Evolutionary conservation across 352 stramenopile species (phyloP).

Genomic region (Globisporangium cederbergense): DNA sequence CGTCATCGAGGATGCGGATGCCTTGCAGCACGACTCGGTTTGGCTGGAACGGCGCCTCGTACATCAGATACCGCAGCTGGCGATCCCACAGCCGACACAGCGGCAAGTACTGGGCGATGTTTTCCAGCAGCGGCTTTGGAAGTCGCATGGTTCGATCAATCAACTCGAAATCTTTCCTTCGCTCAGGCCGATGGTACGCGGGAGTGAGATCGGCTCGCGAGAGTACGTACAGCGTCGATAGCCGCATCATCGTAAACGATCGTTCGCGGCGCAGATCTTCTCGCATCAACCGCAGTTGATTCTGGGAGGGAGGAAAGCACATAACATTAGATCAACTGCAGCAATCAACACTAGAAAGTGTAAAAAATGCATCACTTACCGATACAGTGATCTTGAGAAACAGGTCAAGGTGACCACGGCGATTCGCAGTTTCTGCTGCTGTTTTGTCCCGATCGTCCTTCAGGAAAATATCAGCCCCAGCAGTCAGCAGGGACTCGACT

Average conservation of each 20-base stretch:
- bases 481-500: slow-evolving; percentile 75
- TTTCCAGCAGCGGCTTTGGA: slow-evolving; percentile 75
- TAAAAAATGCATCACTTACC: slow-evolving; percentile 21
- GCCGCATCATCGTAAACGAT: slow-evolving; percentile 63
- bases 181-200: slow-evolving; percentile 39
- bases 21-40: slow-evolving; percentile 80
- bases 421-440: slow-evolving; percentile 75
- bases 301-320: slow-evolving; percentile 26
- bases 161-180: slow-evolving; percentile 43
- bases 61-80: slow-evolving; percentile 75
- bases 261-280: slow-evolving; percentile 65
- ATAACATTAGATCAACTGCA: slow-evolving; percentile 1
- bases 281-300: slow-evolving; percentile 80
- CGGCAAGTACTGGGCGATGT: slow-evolving; percentile 73
- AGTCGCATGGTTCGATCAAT: slow-evolving; percentile 70
- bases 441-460: slow-evolving; percentile 88
- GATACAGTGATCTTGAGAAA: slow-evolving; percentile 84
- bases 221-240: slow-evolving; percentile 70
- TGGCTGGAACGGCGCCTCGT: slow-evolving; percentile 64
- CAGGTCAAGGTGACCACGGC: slow-evolving; percentile 76
- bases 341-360: background rate
- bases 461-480: slow-evolving; percentile 82
- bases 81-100: slow-evolving; percentile 76
- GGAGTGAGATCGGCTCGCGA: slow-evolving; percentile 43
- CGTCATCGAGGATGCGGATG: slow-evolving; percentile 78